Base-by-base conservation (phyloP, 345 rosid species). In the Aquilaria sinensis region DNA sequence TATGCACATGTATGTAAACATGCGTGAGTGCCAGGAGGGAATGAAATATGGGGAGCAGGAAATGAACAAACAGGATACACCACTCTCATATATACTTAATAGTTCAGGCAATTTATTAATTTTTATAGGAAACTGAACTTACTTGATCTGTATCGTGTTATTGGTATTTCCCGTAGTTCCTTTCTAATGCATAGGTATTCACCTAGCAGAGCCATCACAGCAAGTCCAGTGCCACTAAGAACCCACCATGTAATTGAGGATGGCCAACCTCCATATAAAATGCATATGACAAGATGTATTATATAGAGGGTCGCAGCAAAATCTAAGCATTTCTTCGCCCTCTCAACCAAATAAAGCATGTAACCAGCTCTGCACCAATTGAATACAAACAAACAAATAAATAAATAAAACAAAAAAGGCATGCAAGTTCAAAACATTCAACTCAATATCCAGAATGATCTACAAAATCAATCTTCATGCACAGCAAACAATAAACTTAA, bases 241-340 rank as follows among this genome's bases (percentile, higher is more conserved):
- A 84, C 82, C 97, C 99, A 94, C 99, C 99, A 94, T 12, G 97
- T 82, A 53, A 90, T 60, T 47, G 97, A 86, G 12, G 91, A 78
- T 67, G 99, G 99, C 96, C 96, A 94, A 67, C 99, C 99, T 67
- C 99, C 99, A 72, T 94, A 88, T 49, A 81, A 46, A 67, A 81
- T 78, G 80, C 97, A 94, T 53, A 87, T 70, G 67, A 83, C 69
- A 55, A 94, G 91, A 80, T 94, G 97, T 31, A 85, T 75, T 72
- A 86, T 78, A 58, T 83, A 88, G 64, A 90, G 58, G 11, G 97
- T 90, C 47, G 91, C 96, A n/a, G 97, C 80, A 78, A 88, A 94
- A 77, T 94, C 99, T 62, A 74, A 76, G 82, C 99, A 90, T 65
- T 87, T 94, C 65, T 88, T 90, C 14, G 96, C 79, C 80, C 97